These are phyloP conservation scores for Solanum etuberosum DNA, from an alignment of 257 asterid species.

Conservation along the genomic window DNA sequence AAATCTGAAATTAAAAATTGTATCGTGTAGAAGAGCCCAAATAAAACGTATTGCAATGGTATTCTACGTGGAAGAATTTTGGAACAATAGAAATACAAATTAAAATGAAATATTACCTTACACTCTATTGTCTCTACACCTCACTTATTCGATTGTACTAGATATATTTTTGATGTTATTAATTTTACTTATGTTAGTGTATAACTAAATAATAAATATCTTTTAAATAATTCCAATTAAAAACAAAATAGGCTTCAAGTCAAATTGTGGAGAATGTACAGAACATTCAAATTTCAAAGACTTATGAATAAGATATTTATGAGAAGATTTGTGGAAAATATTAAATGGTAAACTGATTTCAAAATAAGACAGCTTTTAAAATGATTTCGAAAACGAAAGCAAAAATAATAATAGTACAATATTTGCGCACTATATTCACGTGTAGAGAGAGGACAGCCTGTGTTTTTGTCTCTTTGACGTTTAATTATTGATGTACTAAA, in stretches of 20 bases:
- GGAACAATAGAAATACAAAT: not conserved
- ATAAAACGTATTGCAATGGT: not conserved
- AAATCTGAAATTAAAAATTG: not conserved
- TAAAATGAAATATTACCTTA: too few species aligned
- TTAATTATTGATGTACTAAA: too few species aligned
- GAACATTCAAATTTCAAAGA: not conserved
- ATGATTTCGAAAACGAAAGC: not conserved
- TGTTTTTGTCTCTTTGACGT: too few species aligned
- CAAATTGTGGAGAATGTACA: not conserved
- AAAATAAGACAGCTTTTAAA: not conserved
- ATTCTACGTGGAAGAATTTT: too few species aligned
- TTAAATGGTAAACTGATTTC: not conserved
- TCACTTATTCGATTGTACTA: too few species aligned
- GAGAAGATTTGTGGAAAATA: not conserved
- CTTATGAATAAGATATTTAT: too few species aligned
- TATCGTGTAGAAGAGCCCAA: not conserved
- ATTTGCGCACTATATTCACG: too few species aligned
- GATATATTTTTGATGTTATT: too few species aligned
- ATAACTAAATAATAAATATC: not conserved
- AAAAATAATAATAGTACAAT: too few species aligned
- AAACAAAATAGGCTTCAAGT: not conserved
- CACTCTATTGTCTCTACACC: too few species aligned
- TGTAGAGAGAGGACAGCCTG: too few species aligned
- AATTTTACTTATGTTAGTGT: not conserved
- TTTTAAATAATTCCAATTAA: not conserved